Conservation (phyloP, 2,329 filamentous ascomycete genomes). For the Aspergillus sp. region DNA sequence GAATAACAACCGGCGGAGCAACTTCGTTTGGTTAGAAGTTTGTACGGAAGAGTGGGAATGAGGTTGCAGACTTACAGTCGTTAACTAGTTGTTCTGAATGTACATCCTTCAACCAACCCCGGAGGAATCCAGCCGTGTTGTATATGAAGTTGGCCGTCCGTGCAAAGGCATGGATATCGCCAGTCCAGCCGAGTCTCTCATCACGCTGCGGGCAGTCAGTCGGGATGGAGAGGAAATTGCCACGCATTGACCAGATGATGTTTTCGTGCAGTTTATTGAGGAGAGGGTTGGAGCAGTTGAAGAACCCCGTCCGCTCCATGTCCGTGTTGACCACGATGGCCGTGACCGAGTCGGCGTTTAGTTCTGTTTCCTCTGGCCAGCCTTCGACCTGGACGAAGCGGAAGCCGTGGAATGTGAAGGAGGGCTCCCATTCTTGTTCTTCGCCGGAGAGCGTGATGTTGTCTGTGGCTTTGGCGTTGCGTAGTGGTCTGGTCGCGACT, state of each 20-base stretch:
- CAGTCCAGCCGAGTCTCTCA: slow-evolving; percentile 56
- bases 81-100: slow-evolving; percentile 31
- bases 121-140: slow-evolving; percentile 52
- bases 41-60: not conserved
- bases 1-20: slow-evolving; percentile 26
- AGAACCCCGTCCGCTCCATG: slow-evolving; percentile 49
- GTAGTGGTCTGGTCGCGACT: slow-evolving; percentile 38
- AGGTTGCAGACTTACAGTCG: slow-evolving; percentile 5
- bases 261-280: slow-evolving; percentile 57
- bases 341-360: slow-evolving; percentile 19
- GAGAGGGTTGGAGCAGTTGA: slow-evolving; percentile 50
- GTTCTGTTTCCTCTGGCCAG: slow-evolving; percentile 34
- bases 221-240: slow-evolving; percentile 58
- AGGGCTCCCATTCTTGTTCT: slow-evolving; percentile 43
- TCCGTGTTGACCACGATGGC: slow-evolving; percentile 52
- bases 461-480: slow-evolving; percentile 13
- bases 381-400: slow-evolving; percentile 51
- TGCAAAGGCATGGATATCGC: slow-evolving; percentile 52
- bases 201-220: slow-evolving; percentile 60
- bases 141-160: slow-evolving; percentile 49
- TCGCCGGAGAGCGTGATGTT: slow-evolving; percentile 12
- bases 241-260: slow-evolving; percentile 57
- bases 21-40: not conserved
- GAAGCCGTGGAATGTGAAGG: slow-evolving; percentile 55
- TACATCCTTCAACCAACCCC: slow-evolving; percentile 52